phyloP scores from a whole-genome alignment of 768 basidiomycete species.

The Mycena indigotica region DNA sequence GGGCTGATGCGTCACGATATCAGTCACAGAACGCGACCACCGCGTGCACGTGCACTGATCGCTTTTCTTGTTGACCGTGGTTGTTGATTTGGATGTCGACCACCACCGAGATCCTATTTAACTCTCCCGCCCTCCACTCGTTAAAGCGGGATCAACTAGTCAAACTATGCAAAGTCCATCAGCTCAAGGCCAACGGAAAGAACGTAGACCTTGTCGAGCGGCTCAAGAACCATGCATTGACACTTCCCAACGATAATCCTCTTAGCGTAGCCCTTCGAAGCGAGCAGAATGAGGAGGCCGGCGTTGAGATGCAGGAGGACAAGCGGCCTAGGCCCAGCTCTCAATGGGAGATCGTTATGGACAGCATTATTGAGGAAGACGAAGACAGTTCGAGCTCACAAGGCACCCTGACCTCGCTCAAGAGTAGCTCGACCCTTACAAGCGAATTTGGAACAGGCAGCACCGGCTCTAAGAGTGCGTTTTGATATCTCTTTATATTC shows the following conservation, averaged over 20 bases:
- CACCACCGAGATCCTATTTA: conserved; percentile 79
- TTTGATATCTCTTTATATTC: conserved; percentile 5
- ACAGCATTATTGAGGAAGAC: conserved; percentile 65
- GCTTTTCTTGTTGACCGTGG: neutral
- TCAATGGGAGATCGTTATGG: conserved; percentile 88
- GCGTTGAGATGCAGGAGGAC: conserved; percentile 35
- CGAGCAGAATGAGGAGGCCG: conserved; percentile 37
- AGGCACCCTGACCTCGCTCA: conserved; percentile 52
- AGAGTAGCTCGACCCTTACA: conserved; percentile 33
- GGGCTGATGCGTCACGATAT: no score
- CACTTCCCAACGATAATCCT: conserved; percentile 59
- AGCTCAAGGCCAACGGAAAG: conserved; percentile 80
- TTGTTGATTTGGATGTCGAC: conserved; percentile 50
- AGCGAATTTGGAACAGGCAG: conserved; percentile 74
- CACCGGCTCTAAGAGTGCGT: conserved; percentile 59
- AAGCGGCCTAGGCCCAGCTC: conserved; percentile 63
- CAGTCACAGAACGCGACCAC: no score
- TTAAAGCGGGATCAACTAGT: conserved; percentile 84
- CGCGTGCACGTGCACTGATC: no score
- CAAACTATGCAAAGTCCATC: conserved; percentile 82
- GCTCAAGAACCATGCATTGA: conserved; percentile 66
- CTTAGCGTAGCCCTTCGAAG: conserved; percentile 57
- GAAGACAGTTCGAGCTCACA: conserved; percentile 55
- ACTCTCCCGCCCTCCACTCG: conserved; percentile 81
- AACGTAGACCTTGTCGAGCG: conserved; percentile 71